A percentile compares a stretch with the other conserved stretches of the same genome.
These are phyloP conservation scores for Endocalyx cinctus DNA, from an alignment of 2,329 filamentous ascomycete genomes.

Conservation along the genomic window DNA sequence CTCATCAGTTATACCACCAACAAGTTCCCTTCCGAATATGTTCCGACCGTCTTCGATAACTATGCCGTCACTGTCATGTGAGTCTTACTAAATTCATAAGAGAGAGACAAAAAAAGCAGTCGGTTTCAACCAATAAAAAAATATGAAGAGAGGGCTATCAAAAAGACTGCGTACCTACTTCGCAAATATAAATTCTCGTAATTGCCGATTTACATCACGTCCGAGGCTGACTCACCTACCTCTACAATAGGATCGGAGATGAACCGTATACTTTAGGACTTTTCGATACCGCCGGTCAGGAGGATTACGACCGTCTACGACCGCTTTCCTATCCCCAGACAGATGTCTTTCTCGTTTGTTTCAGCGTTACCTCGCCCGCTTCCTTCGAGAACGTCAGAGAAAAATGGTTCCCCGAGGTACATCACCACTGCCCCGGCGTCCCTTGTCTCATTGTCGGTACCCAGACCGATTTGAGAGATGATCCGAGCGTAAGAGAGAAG, in stretches of 20 bases:
- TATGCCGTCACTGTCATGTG: conserved; percentile 99
- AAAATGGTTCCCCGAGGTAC: conserved; percentile 98
- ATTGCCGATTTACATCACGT: too few species aligned
- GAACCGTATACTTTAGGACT: conserved; percentile 96
- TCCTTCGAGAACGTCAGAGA: conserved; percentile 99
- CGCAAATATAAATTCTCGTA: too few species aligned
- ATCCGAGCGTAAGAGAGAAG: conserved; percentile 82
- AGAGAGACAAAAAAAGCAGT: too few species aligned
- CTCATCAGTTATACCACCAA: conserved; percentile 99
- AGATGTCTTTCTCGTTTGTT: conserved; percentile 98
- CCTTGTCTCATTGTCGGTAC: conserved; percentile 97
- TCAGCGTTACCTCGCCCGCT: conserved; percentile 93
- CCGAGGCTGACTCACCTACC: too few species aligned
- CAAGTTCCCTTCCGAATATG: conserved; percentile 99
- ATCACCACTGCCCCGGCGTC: conserved; percentile 96
- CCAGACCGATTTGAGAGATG: conserved; percentile 92
- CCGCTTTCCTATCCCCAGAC: conserved; percentile 97
- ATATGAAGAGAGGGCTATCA: too few species aligned
- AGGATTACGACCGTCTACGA: conserved; percentile 97
- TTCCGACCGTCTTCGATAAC: conserved; percentile 98
- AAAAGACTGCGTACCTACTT: too few species aligned
- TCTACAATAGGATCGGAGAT: conserved; percentile 78
- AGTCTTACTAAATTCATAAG: conserved; percentile 38
- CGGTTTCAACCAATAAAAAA: too few species aligned
- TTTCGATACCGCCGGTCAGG: conserved; percentile 98